Evolutionary conservation across 1,139 yeast species (phyloP).

Genomic region (Hemisphaericaspora lyxosophila): DNA sequence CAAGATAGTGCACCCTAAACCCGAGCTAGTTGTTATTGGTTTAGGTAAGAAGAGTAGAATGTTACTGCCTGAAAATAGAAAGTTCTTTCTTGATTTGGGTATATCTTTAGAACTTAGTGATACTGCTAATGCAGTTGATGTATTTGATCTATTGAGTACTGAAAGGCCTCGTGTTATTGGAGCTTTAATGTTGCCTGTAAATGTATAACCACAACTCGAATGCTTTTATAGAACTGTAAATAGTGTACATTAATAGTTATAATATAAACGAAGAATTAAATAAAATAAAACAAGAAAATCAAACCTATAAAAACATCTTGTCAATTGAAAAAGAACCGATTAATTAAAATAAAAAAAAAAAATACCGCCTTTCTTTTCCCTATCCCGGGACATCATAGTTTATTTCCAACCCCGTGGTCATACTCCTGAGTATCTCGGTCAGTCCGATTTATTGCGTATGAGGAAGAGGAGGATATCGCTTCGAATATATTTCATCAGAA

Average conservation of each 20-base stretch:
- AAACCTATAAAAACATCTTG: too few species aligned
- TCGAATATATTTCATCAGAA: neutral
- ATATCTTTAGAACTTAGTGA: slow-evolving; percentile 69
- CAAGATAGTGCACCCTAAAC: slow-evolving; percentile 66
- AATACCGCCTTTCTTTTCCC: neutral
- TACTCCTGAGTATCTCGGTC: too few species aligned
- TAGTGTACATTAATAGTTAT: neutral
- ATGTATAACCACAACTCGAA: slow-evolving; percentile 34
- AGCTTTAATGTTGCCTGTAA: slow-evolving; percentile 71
- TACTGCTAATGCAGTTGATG: slow-evolving; percentile 66
- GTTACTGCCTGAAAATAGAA: slow-evolving; percentile 54
- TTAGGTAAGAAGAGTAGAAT: slow-evolving; percentile 64
- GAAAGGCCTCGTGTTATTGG: slow-evolving; percentile 75
- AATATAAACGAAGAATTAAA: too few species aligned
- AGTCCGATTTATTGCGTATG: too few species aligned
- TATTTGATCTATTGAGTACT: slow-evolving; percentile 73
- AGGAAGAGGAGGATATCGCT: neutral
- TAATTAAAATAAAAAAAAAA: too few species aligned
- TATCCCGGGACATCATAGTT: neutral
- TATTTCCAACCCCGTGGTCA: too few species aligned
- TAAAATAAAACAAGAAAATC: neutral
- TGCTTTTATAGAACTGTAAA: neutral
- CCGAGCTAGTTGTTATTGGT: slow-evolving; percentile 73
- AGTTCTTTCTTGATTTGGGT: slow-evolving; percentile 55
- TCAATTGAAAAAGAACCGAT: neutral